Conservation (phyloP, 1,284 basidiomycete species). For the Rhizoctonia solani region DNA sequence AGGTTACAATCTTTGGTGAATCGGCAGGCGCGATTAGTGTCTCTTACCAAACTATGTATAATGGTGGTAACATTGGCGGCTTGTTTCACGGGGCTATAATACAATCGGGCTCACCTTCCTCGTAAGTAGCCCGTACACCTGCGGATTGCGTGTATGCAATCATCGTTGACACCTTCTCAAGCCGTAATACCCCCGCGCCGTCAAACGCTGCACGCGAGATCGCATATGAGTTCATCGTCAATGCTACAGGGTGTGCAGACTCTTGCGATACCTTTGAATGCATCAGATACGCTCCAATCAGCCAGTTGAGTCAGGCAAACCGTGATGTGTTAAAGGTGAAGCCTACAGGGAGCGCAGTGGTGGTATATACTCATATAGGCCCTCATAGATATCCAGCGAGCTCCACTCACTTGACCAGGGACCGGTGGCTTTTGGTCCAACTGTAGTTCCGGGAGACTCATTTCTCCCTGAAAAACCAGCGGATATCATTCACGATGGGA, state of each 20-base stretch:
- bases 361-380: not conserved
- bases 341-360: not conserved
- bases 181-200: not conserved
- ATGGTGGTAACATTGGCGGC: conserved; percentile 33
- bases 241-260: not conserved
- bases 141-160: not conserved
- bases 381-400: not conserved
- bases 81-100: conserved; percentile 36
- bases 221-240: not conserved
- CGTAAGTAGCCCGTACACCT: no score
- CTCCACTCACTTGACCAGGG: not conserved
- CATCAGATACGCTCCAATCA: not conserved
- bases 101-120: conserved; percentile 34
- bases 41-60: conserved; percentile 38
- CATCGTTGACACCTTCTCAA: not conserved
- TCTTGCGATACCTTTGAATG: not conserved
- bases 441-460: conserved; percentile 8
- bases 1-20: conserved; percentile 41
- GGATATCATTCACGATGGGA: conserved; percentile 41
- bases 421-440: not conserved
- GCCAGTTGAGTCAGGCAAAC: not conserved
- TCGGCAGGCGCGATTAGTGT: conserved; percentile 42
- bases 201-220: not conserved
- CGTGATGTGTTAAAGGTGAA: not conserved
- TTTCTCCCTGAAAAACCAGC: conserved; percentile 40